Evolutionary conservation across 1,284 basidiomycete species (phyloP).

Genomic region (Cryptococcus sp.): DNA sequence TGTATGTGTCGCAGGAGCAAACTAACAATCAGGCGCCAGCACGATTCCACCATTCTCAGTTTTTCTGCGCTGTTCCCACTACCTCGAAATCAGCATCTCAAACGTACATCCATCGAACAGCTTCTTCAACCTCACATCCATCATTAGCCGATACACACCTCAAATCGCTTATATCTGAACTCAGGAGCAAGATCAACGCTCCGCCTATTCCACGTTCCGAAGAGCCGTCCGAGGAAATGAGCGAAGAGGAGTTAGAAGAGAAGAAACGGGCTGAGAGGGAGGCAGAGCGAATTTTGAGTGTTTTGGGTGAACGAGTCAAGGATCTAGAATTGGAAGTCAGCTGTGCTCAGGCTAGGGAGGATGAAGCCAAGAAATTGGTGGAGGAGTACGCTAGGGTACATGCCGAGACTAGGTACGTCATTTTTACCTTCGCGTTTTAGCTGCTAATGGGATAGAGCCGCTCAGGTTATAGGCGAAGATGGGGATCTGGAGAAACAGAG

Average conservation of each 20-base stretch:
- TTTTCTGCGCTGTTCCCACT: slow-evolving; percentile 16
- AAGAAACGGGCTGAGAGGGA: slow-evolving; percentile 27
- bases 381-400: slow-evolving; percentile 34
- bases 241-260: slow-evolving; percentile 23
- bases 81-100: slow-evolving; percentile 6
- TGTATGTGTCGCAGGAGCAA: too few relatives aligned
- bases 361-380: slow-evolving; percentile 34
- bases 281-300: slow-evolving; percentile 18
- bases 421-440: slow-evolving; percentile 29
- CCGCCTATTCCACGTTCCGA: background rate
- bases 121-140: slow-evolving; percentile 43
- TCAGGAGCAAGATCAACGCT: slow-evolving; percentile 23
- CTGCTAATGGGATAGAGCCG: slow-evolving; percentile 49
- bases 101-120: slow-evolving; percentile 19
- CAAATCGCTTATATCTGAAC: slow-evolving; percentile 25
- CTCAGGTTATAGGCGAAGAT: slow-evolving; percentile 54
- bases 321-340: slow-evolving; percentile 43
- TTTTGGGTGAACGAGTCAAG: slow-evolving; percentile 39
- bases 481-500: slow-evolving; percentile 31
- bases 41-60: slow-evolving; percentile 28
- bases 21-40: slow-evolving; percentile 16
- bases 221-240: background rate
- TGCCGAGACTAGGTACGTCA: slow-evolving; percentile 23
- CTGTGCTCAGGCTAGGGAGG: slow-evolving; percentile 32
- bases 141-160: slow-evolving; percentile 38